phyloP scores from a whole-genome alignment of 495 filamentous ascomycete species.

The Physcia stellaris region DNA sequence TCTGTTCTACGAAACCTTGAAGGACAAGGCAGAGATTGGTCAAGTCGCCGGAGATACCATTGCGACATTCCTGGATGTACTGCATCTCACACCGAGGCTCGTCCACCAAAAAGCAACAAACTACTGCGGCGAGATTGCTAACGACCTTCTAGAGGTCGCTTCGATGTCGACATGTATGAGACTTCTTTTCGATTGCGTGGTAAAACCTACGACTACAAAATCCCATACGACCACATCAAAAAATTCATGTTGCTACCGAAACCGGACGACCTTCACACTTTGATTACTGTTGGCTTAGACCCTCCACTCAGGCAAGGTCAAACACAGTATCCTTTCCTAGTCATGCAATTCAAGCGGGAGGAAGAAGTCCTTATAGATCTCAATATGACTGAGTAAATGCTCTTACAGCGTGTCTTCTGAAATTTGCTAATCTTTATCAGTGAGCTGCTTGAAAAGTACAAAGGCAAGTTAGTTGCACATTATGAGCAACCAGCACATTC shows the following conservation, averaged over 20 bases:
- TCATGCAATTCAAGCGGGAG: constrained; percentile 98
- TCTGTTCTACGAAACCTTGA: constrained; percentile 90
- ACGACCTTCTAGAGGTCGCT: constrained; percentile 65
- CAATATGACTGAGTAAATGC: constrained; percentile 89
- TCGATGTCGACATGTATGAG: constrained; percentile 99
- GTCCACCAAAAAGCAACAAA: too few species aligned
- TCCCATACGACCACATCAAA: constrained; percentile 92
- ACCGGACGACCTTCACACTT: constrained; percentile 86
- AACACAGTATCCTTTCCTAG: constrained; percentile 94
- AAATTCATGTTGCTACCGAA: constrained; percentile 98
- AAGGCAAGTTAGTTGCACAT: constrained; percentile 68
- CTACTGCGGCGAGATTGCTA: too few species aligned
- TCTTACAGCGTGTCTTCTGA: too few species aligned
- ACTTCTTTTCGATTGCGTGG: constrained; percentile 92
- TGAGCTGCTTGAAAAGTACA: constrained; percentile 80
- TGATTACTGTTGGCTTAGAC: constrained; percentile 91
- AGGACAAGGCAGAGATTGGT: constrained; percentile 98
- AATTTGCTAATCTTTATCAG: too few species aligned
- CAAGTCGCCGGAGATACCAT: constrained; percentile 95
- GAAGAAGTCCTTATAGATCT: constrained; percentile 94
- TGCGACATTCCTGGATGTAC: constrained; percentile 91
- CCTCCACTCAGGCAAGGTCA: constrained; percentile 95
- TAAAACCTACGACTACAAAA: constrained; percentile 99
- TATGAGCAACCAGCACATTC: constrained; percentile 87
- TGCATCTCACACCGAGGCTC: constrained; percentile 92